Base-by-base conservation (phyloP, 1,284 basidiomycete genomes). In the Cystobasidium sp. region DNA sequence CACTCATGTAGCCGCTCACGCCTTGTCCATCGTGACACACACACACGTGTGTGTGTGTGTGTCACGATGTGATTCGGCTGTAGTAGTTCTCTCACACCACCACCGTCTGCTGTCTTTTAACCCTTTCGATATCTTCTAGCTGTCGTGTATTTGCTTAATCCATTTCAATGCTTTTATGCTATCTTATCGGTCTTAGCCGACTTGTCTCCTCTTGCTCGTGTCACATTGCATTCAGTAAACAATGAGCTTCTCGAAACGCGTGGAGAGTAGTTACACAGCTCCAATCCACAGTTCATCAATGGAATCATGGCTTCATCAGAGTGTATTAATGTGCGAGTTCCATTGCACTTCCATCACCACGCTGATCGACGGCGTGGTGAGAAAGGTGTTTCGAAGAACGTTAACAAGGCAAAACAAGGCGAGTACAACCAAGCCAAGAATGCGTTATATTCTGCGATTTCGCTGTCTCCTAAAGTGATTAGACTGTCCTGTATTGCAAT, bases 51-150 rank as follows among this genome's bases (percentile, higher is more conserved):
- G n/a, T n/a, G n/a, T n/a, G n/a, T 49, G 46, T 49, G 46, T 49
- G 46, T 14, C 6, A 14, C 1, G 46, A 14, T 14, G 46, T 14
- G 12, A n/a, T n/a, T n/a, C 14, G n/a, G 46, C n/a, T 49, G 55
- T 22, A 58, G 55, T 39, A 39, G 22, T 58, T 58, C 22, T 16
- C 12, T 58, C 12, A 41, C 44, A 9, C 20, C 39, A 6, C 59
- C 44, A 9, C 20, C 39, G 4, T 5, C 39, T 59, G 43, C 37
- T 59, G 37, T 59, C 43, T 43, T 16, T 43, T 20, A 59, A 37
- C 41, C 56, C 56, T 5, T 59, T 59, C 56, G 56, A 59, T 59
- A 59, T 43, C 37, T 59, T 59, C 56, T 59, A 59, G 56, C 39
- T 18, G 37, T 59, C 56, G 39, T 58, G 56, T 59, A 51, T 49